Base-by-base conservation (phyloP, 225 moss, liverwort and hornwort genomes). In the Pleurozium schreberi region DNA sequence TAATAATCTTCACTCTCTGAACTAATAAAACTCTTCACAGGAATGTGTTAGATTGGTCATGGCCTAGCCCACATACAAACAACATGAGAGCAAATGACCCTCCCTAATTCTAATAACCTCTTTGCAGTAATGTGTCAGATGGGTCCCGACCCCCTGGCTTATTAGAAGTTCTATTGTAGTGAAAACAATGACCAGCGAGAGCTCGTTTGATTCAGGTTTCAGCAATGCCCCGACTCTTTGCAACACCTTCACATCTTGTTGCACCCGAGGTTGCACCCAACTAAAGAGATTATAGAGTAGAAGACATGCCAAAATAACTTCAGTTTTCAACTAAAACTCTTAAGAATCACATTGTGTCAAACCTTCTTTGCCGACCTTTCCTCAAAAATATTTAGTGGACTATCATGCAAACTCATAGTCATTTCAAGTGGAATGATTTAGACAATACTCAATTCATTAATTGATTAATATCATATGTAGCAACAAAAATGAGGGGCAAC, bases 401-500 rank as follows among this genome's bases (percentile, higher is more conserved):
- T 49, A 31, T 7, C 19, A 12, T 49, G 75, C 20, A 31, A 49
- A 75, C 31, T 49, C 49, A 6, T 31, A 74, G 47, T 12, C 49
- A 49, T 75, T 49, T 33, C 75, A 49, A 75, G 33, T 33, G 75
- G 49, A 49, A 75, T 49, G 75, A 75, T 75, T 75, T 20, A 49
- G 19, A 31, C 21, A 50, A 75, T 52, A 21, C 21, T 52, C 75
- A 49, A 49, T 2, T 49, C 75, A 75, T 75, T 52, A 12, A 12
- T 50, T 50, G 34, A 52, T 52, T 52, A 52, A 8, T 50, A 13
- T 52, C 75, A 52, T 50, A 21, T 21, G 21, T 20, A 75, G 50
- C 20, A 34, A 21, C 8, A 96, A 95, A 86, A 98, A 93, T 88
- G 80, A 98, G 50, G 33, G 50, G 19, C 12, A 49, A 49, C 74